Evolutionary conservation across 805 yeast species (phyloP).

Genomic region (Candida pseudoglaebosa): DNA sequence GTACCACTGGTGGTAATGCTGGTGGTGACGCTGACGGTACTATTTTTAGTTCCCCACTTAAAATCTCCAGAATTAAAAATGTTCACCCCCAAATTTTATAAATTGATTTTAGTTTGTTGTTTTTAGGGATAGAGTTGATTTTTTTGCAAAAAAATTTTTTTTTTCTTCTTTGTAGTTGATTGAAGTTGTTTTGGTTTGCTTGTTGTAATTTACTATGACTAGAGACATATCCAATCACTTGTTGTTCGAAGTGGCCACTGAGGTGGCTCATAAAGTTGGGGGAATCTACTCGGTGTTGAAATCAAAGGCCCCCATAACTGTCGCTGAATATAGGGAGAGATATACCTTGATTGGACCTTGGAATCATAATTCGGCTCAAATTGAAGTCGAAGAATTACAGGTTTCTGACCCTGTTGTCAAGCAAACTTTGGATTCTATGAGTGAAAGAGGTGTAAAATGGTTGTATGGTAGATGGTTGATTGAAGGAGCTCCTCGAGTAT

Average conservation of each 20-base stretch:
- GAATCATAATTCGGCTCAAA: slow-evolving; percentile 66
- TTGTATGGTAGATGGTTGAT: slow-evolving; percentile 95
- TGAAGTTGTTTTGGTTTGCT: not conserved
- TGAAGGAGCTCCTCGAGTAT: slow-evolving; percentile 94
- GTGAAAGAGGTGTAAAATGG: slow-evolving; percentile 73
- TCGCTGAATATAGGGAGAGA: slow-evolving; percentile 84
- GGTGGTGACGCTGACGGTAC: too few species aligned
- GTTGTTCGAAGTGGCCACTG: slow-evolving; percentile 92
- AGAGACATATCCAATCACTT: slow-evolving; percentile 86
- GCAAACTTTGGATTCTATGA: slow-evolving; percentile 72
- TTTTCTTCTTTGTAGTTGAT: too few species aligned
- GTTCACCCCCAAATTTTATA: too few species aligned
- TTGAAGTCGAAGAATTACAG: slow-evolving; percentile 75
- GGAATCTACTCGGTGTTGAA: slow-evolving; percentile 96
- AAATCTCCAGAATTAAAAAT: too few species aligned
- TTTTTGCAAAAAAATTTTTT: too few species aligned
- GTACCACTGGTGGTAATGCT: too few species aligned
- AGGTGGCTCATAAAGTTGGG: slow-evolving; percentile 96
- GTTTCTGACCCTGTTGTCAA: slow-evolving; percentile 53
- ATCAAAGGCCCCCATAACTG: slow-evolving; percentile 95
- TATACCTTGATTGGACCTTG: slow-evolving; percentile 87
- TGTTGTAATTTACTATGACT: slow-evolving; percentile 42
- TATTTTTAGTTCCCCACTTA: too few species aligned
- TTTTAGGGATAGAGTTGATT: too few species aligned
- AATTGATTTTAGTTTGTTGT: too few species aligned